These are phyloP conservation scores for Ocimum tenuiflorum DNA, from an alignment of 257 asterid genomes.

Conservation along the genomic window DNA sequence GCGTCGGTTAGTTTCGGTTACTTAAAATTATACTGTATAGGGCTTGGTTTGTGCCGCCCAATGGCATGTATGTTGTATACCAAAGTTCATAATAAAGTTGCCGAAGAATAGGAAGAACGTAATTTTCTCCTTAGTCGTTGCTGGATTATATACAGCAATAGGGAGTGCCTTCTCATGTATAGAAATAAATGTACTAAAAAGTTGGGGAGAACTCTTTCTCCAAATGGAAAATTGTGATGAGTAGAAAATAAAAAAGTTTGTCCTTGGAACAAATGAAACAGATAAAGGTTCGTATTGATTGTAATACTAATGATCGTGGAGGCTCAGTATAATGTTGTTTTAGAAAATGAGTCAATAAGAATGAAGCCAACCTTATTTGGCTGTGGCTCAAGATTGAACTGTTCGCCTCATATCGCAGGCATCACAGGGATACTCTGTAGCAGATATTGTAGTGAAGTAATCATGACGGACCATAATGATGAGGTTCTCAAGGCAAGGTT, in stretches of 20 bases:
- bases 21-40: not conserved
- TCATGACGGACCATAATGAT: slow-evolving; percentile 81
- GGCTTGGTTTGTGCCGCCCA: slow-evolving; percentile 1
- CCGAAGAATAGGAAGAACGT: not conserved
- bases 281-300: not conserved
- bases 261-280: not conserved
- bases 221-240: not conserved
- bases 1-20: slow-evolving; percentile 60
- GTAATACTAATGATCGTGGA: not conserved
- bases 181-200: not conserved
- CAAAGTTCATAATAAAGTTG: not conserved
- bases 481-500: slow-evolving; percentile 93
- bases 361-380: not conserved
- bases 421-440: slow-evolving; percentile 82
- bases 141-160: not conserved
- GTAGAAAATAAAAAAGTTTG: not conserved
- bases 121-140: not conserved
- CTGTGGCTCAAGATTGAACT: slow-evolving; percentile 1
- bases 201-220: not conserved
- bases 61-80: not conserved
- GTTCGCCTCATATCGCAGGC: slow-evolving; percentile 43
- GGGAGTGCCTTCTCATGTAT: not conserved
- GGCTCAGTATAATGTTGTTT: not conserved
- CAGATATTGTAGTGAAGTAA: slow-evolving; percentile 68
- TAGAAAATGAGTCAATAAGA: not conserved